phyloP scores from a whole-genome alignment of 805 yeast species.

The Hyphopichia homilentoma region DNA sequence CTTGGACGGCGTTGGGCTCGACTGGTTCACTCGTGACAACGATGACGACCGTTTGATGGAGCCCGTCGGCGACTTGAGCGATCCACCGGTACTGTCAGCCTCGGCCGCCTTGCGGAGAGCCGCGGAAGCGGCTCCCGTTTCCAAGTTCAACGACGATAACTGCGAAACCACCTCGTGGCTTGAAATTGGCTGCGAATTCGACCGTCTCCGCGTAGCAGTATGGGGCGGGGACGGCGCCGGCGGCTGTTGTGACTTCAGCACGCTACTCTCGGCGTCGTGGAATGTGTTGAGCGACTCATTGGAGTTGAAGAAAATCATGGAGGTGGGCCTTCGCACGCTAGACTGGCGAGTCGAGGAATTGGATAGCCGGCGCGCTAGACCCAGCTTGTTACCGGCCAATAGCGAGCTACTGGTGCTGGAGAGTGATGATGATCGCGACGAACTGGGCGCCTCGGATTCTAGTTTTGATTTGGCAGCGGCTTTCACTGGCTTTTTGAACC shows the following conservation, averaged over 20 bases:
- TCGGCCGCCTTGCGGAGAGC: conserved; percentile 18
- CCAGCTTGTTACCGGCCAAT: conserved; percentile 12
- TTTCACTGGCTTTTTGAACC: conserved; percentile 10
- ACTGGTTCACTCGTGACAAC: conserved; percentile 4
- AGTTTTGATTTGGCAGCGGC: neutral
- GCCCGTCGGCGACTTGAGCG: conserved; percentile 17
- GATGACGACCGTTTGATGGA: conserved; percentile 12
- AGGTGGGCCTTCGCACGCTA: conserved; percentile 17
- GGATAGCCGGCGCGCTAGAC: conserved; percentile 6
- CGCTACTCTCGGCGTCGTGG: conserved; percentile 1
- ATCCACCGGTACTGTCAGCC: conserved; percentile 6
- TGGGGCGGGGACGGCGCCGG: conserved; percentile 6
- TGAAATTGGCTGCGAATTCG: conserved; percentile 33
- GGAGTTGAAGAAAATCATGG: conserved; percentile 21
- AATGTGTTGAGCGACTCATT: conserved; percentile 11
- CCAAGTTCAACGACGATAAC: neutral
- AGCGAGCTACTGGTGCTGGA: conserved; percentile 18
- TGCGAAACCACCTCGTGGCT: conserved; percentile 1
- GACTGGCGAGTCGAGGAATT: conserved; percentile 3
- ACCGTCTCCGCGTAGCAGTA: conserved; percentile 23
- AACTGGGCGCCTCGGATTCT: neutral
- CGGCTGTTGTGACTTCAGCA: too few relatives aligned
- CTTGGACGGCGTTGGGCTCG: conserved; percentile 4
- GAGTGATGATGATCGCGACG: conserved; percentile 26
- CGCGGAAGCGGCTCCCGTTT: conserved; percentile 24